Percentiles rank a stretch among this genome's conserved stretches.
Conservation (phyloP, 1,139 yeast genomes). For the Sugiyamaella grinbergsii region DNA sequence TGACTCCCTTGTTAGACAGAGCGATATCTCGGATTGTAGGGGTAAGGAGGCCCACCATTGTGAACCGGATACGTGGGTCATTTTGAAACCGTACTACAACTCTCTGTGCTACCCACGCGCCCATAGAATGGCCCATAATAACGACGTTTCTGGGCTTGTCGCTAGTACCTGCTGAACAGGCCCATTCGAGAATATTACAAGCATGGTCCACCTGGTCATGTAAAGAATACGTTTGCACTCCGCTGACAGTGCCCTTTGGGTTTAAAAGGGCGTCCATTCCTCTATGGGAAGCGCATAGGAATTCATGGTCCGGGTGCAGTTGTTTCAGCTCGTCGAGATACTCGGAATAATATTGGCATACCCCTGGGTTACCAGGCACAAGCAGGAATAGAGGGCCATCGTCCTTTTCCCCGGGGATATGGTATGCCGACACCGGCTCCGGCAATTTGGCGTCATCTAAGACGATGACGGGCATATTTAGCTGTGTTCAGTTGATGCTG, state of each 20-base stretch:
- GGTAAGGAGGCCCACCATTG: slow-evolving; percentile 59
- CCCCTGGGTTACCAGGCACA: slow-evolving; percentile 72
- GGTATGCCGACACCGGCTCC: slow-evolving; percentile 20
- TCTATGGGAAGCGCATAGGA: slow-evolving; percentile 58
- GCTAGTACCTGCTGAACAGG: slow-evolving; percentile 13
- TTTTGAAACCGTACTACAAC: slow-evolving; percentile 40
- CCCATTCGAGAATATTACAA: slow-evolving; percentile 25
- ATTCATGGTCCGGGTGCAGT: slow-evolving; percentile 50
- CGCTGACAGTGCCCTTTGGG: slow-evolving; percentile 27
- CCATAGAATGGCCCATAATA: slow-evolving; percentile 64
- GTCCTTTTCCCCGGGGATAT: slow-evolving; percentile 1
- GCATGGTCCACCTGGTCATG: slow-evolving; percentile 54
- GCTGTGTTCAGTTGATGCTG: background rate
- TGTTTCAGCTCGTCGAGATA: slow-evolving; percentile 52
- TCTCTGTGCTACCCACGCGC: slow-evolving; percentile 59
- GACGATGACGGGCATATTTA: slow-evolving; percentile 17
- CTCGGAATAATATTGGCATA: slow-evolving; percentile 57
- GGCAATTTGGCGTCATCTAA: slow-evolving; percentile 4
- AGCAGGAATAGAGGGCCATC: slow-evolving; percentile 49
- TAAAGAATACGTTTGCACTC: slow-evolving; percentile 43
- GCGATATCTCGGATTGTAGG: slow-evolving; percentile 65
- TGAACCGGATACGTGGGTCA: slow-evolving; percentile 31
- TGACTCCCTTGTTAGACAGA: slow-evolving; percentile 52
- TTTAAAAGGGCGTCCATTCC: slow-evolving; percentile 44
- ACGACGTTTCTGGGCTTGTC: slow-evolving; percentile 44